Evolutionary conservation across 2,329 filamentous ascomycete species (phyloP), one percentile per base, ranked within the genome.

Genomic region (Claviceps sp.): DNA sequence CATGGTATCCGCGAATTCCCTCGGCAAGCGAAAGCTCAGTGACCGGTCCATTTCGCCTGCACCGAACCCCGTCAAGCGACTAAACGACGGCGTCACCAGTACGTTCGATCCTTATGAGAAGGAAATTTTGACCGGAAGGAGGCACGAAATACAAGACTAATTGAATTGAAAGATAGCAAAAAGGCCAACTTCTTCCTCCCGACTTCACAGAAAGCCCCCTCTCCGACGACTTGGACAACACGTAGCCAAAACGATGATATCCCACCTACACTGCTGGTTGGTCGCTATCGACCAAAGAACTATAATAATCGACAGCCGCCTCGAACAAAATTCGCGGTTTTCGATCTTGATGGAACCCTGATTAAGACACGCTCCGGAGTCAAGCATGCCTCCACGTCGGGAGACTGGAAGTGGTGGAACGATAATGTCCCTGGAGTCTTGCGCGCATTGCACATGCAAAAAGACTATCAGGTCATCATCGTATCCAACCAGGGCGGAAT

Each of bases 331-430:
- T 73, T 88, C 50, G 85, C 83, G 0, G 83, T 81, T 0, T 88
- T 88, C 58, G 85, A 88, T 59, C 73, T 88, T 22, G 93, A 98
- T 64, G 93, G 87, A 7, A 98, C 93, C 0, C 70, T 98, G 37
- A 88, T 98, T 55, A 74, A 74, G 1, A 85, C 88, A 0, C 76
- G 80, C 4, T 95, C 89, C 0, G 89, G 89, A 7, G 93, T 88
- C 67, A 85, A 78, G 49, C 91, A 91, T 61, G 76, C 80, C 2
- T 76, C 77, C 49, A 79, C 82, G 57, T 78, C 82, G 0, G 72
- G 74, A 4, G 91, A 97, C 64, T 98, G 93, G 93, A 88, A 87
- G 65, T 98, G 93, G 93, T 97, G 89, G 88, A 72, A 94, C 64
- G 59, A 68, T 14, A 74, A 69, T 17, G 86, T 97, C 0, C 88